These are phyloP conservation scores for Neoboletus subvelutipes DNA, from an alignment of 768 basidiomycete genomes.

Conservation along the genomic window DNA sequence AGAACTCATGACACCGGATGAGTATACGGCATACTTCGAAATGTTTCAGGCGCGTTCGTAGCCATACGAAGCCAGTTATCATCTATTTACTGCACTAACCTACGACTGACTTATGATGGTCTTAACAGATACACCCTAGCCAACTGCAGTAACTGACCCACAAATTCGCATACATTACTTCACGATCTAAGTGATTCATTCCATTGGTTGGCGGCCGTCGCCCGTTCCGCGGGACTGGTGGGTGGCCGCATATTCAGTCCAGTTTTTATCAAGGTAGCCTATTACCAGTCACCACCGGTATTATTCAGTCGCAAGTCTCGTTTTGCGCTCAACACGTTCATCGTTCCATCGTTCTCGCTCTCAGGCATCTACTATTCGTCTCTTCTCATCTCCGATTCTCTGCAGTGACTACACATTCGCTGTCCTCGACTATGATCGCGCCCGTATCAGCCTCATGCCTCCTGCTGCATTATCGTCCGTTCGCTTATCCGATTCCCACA, in stretches of 20 bases:
- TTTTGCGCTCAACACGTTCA: too few relatives aligned
- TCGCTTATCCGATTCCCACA: too few relatives aligned
- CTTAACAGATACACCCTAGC: slow-evolving; percentile 22
- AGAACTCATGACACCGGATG: slow-evolving; percentile 90
- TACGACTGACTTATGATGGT: neutral
- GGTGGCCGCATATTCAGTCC: neutral
- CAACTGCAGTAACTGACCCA: slow-evolving; percentile 2
- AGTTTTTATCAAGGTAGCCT: too few relatives aligned
- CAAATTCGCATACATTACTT: neutral
- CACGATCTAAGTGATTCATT: neutral
- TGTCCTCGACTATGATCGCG: too few relatives aligned
- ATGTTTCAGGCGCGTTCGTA: slow-evolving; percentile 51
- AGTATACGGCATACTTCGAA: slow-evolving; percentile 82
- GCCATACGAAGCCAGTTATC: neutral
- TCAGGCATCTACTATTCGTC: too few relatives aligned
- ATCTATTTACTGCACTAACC: slow-evolving; percentile 14
- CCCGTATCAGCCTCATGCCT: too few relatives aligned
- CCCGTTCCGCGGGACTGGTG: neutral
- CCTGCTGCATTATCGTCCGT: too few relatives aligned
- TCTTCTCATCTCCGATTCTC: too few relatives aligned
- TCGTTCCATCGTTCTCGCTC: too few relatives aligned
- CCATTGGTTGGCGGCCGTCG: neutral
- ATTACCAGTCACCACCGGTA: too few relatives aligned
- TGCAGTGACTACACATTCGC: too few relatives aligned
- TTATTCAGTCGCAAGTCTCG: too few relatives aligned